These are phyloP conservation scores for Talaromyces trachyspermus DNA, from an alignment of 495 filamentous ascomycete genomes.

Conservation along the genomic window DNA sequence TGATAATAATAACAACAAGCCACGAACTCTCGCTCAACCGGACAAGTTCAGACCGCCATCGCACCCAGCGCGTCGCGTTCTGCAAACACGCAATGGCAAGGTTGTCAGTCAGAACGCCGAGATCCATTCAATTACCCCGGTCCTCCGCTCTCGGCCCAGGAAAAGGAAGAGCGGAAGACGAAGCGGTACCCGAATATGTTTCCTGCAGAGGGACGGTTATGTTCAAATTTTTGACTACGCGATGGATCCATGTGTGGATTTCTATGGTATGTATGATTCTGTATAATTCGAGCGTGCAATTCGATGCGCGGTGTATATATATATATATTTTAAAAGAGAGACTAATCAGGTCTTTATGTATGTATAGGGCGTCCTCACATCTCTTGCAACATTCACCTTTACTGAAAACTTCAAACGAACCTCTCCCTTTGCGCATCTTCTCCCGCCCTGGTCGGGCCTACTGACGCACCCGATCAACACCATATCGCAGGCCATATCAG, in stretches of 20 bases:
- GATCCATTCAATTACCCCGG: constrained; percentile 59
- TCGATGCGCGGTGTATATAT: too few relatives aligned
- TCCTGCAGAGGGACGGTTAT: constrained; percentile 64
- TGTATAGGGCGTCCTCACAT: constrained; percentile 58
- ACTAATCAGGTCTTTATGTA: too few relatives aligned
- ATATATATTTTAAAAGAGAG: background rate
- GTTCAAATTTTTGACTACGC: constrained; percentile 66
- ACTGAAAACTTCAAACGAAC: constrained; percentile 59
- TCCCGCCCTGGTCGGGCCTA: constrained; percentile 55
- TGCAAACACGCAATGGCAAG: constrained; percentile 24
- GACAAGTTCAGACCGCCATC: constrained; percentile 81
- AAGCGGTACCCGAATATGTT: constrained; percentile 77
- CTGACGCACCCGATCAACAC: constrained; percentile 57
- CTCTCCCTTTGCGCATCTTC: constrained; percentile 64
- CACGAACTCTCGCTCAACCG: constrained; percentile 65
- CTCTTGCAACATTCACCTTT: constrained; percentile 61
- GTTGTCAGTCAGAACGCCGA: too few relatives aligned
- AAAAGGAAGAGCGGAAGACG: constrained; percentile 51
- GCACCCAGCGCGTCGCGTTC: constrained; percentile 55
- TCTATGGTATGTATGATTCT: constrained; percentile 48
- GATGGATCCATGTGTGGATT: constrained; percentile 68
- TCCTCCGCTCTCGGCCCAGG: constrained; percentile 48
- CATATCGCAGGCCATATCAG: constrained; percentile 47
- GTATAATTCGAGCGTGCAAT: too few relatives aligned
- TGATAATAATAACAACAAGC: constrained; percentile 36